These are phyloP conservation scores for Colletotrichum siamense DNA, from an alignment of 2,329 filamentous ascomycete genomes.

Conservation along the genomic window DNA sequence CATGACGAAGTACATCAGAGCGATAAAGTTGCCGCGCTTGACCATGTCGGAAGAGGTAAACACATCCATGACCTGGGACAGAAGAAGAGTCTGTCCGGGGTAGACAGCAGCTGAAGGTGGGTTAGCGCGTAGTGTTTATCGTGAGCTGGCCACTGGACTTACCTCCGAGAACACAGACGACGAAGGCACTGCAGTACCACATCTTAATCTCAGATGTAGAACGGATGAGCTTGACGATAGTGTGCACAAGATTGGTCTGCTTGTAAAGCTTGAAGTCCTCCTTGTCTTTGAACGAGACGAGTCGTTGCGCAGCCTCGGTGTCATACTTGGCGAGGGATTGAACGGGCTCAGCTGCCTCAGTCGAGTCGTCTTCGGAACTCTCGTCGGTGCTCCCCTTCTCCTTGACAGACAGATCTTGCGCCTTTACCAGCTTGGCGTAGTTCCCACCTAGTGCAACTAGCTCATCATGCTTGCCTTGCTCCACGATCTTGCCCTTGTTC, in stretches of 20 bases:
- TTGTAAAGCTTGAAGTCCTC: conserved; percentile 6
- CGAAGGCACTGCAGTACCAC: conserved; percentile 7
- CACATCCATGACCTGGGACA: conserved; percentile 43
- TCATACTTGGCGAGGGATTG: background rate
- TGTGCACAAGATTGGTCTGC: conserved; percentile 8
- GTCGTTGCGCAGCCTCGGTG: background rate
- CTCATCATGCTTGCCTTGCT: conserved; percentile 32
- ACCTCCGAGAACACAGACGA: background rate
- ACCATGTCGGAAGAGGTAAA: conserved; percentile 33
- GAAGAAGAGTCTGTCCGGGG: conserved; percentile 48
- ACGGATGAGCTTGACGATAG: conserved; percentile 9
- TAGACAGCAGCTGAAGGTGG: conserved; percentile 22
- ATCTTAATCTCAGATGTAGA: conserved; percentile 10
- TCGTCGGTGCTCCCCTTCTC: background rate
- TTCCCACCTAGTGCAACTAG: conserved; percentile 18
- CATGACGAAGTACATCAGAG: conserved; percentile 34
- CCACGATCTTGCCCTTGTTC: conserved; percentile 32
- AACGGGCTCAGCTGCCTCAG: background rate
- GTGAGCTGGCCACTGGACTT: background rate
- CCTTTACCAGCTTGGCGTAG: conserved; percentile 28
- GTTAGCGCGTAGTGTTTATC: background rate
- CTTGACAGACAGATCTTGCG: conserved; percentile 25
- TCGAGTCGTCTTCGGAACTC: background rate
- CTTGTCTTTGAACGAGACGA: background rate
- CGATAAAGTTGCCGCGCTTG: conserved; percentile 33